Conservation (phyloP, 2,329 filamentous ascomycete species). For the Alternaria triticina region DNA sequence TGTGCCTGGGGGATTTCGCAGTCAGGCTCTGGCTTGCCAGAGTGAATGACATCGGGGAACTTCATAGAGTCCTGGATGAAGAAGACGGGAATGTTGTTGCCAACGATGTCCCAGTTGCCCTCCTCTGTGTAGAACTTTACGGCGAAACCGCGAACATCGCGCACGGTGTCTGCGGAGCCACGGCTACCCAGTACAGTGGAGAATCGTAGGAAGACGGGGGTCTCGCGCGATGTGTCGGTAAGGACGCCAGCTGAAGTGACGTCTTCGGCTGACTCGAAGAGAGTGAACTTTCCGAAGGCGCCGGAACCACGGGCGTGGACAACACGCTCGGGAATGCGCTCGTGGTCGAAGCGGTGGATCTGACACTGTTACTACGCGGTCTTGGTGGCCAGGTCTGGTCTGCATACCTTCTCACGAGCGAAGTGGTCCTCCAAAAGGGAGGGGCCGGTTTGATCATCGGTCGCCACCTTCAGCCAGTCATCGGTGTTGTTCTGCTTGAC, state of each 20-base stretch:
- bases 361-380: constrained; percentile 40
- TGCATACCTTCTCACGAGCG: constrained; percentile 71
- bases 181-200: constrained; percentile 78
- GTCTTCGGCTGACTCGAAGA: constrained; percentile 68
- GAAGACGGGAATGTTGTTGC: constrained; percentile 77
- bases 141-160: constrained; percentile 83
- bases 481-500: constrained; percentile 76
- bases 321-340: constrained; percentile 71
- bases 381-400: too few species aligned
- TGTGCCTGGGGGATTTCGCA: constrained; percentile 75
- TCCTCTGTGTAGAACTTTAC: constrained; percentile 80
- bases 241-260: constrained; percentile 69
- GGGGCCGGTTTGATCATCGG: constrained; percentile 69
- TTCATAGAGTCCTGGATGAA: constrained; percentile 64
- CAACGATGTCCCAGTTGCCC: constrained; percentile 77
- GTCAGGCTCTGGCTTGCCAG: constrained; percentile 72
- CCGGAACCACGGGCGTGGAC: constrained; percentile 70
- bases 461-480: constrained; percentile 74
- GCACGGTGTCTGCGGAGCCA: constrained; percentile 79
- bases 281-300: constrained; percentile 71
- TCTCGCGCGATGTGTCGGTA: constrained; percentile 71
- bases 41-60: constrained; percentile 65
- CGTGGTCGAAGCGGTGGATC: constrained; percentile 79
- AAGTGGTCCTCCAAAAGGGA: constrained; percentile 74
- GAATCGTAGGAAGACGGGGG: constrained; percentile 74